phyloP scores from a whole-genome alignment of 2,329 filamentous ascomycete genomes.

The Arachnomyces sp. region DNA sequence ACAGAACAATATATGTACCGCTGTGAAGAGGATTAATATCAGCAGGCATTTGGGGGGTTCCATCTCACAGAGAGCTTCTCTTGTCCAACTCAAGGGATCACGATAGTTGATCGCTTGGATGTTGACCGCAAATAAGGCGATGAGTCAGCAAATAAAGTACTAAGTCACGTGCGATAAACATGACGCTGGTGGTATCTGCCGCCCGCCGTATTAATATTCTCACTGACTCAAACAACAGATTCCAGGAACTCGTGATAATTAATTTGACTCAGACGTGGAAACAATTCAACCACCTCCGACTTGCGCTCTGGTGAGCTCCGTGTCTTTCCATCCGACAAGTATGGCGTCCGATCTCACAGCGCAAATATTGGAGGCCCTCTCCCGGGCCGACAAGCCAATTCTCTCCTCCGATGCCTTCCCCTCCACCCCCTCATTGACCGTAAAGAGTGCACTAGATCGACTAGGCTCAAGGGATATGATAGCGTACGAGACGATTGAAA shows the following conservation, averaged over 20 bases:
- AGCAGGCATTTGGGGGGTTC: too few species aligned
- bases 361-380: conserved; percentile 59
- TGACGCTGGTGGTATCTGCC: not conserved
- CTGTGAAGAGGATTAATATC: too few species aligned
- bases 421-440: conserved; percentile 53
- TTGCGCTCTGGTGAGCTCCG: not conserved
- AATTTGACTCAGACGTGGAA: not conserved
- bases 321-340: conserved; percentile 14
- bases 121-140: too few species aligned
- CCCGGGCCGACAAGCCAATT: conserved; percentile 53
- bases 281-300: not conserved
- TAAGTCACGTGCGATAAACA: not conserved
- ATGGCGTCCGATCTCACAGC: conserved; percentile 53
- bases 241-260: too few species aligned
- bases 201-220: conserved; percentile 13
- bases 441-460: conserved; percentile 85
- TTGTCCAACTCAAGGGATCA: too few species aligned
- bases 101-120: too few species aligned
- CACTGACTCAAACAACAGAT: not conserved
- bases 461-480: conserved; percentile 81
- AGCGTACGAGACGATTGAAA: conserved; percentile 72
- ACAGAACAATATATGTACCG: too few species aligned
- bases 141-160: conserved; percentile 4
- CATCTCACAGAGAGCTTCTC: too few species aligned
- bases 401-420: conserved; percentile 65